Evolutionary conservation across 1,284 basidiomycete species (phyloP), one percentile per base, ranked within the genome.

Genomic region (Marasmius oreades): DNA sequence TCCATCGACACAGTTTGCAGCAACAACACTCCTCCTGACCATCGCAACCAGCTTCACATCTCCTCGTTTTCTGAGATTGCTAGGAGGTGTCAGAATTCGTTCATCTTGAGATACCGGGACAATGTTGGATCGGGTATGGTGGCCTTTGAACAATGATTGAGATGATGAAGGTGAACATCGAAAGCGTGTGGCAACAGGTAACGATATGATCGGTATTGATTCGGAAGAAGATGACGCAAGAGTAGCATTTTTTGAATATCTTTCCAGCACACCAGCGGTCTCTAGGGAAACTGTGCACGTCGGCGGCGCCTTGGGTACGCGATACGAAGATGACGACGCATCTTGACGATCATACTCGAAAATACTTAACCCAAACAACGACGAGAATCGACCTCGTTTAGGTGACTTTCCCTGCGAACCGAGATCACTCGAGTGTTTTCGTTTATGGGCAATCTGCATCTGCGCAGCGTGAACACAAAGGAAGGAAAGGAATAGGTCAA

Each of bases 381-480:
- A 50, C n/a, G 47, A 50, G 26, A 50, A 50, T 50, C 47, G 47
- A 50, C 47, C 47, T n/a, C 47, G 47, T 31, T 50, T 50, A 7
- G 47, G 47, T 18, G 47, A 31, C 26, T 18, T 31, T 16, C 31
- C 47, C 14, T 24, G 16, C 26, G 26, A 31, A 8, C 47, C 28
- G 16, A 42, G 39, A 16, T 42, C 39, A 16, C 14, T 42, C 1
- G 39, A 42, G 2, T n/a, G 31, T 50, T 50, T 50, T 33, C 47
- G 47, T 50, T 50, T 50, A 12, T 50, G 47, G 20, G 44, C 28
- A 31, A 31, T 31, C 28, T n/a, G 16, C 20, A 20, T 42, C 5
- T 2, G 5, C 5, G 14, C 16, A n/a, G 39, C n/a, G 39, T 16
- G 39, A 20, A 5, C 14, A 42, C 20, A 5, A 18, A 42, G n/a